These are phyloP conservation scores for Allium fistulosum DNA, from an alignment of 106 monocot species.

Conservation along the genomic window DNA sequence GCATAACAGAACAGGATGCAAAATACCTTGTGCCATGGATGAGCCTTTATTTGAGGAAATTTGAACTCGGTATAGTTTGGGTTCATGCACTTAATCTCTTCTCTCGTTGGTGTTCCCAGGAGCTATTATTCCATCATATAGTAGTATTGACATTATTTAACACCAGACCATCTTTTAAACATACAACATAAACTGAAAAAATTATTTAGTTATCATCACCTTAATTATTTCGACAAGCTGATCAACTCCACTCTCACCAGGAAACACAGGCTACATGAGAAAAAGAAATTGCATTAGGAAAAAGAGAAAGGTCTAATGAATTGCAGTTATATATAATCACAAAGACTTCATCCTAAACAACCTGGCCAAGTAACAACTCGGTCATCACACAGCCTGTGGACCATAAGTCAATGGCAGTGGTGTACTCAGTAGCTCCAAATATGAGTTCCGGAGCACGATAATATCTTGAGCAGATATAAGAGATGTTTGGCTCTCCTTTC, in stretches of 20 bases:
- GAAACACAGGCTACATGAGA: slow-evolving; percentile 22
- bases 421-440: slow-evolving; percentile 25
- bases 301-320: not conserved
- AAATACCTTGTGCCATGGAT: slow-evolving; percentile 37
- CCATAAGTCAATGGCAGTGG: slow-evolving; percentile 24
- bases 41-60: slow-evolving; percentile 39
- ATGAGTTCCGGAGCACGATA: slow-evolving; percentile 31
- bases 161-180: not conserved
- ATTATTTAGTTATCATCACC: not conserved
- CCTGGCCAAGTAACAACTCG: slow-evolving; percentile 31
- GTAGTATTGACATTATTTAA: not conserved
- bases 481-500: slow-evolving; percentile 20
- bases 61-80: slow-evolving; percentile 41
- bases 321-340: not conserved
- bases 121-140: slow-evolving; percentile 12
- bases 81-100: slow-evolving; percentile 43
- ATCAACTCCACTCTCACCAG: slow-evolving; percentile 33
- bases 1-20: not conserved
- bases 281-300: not conserved
- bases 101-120: slow-evolving; percentile 35
- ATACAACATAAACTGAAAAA: too few relatives aligned
- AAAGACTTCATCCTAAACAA: not conserved
- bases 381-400: slow-evolving; percentile 35
- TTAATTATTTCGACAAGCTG: slow-evolving; percentile 37
- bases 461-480: slow-evolving; percentile 24